phyloP scores from a whole-genome alignment of 352 stramenopile species.

The Phytophthora europaea region DNA sequence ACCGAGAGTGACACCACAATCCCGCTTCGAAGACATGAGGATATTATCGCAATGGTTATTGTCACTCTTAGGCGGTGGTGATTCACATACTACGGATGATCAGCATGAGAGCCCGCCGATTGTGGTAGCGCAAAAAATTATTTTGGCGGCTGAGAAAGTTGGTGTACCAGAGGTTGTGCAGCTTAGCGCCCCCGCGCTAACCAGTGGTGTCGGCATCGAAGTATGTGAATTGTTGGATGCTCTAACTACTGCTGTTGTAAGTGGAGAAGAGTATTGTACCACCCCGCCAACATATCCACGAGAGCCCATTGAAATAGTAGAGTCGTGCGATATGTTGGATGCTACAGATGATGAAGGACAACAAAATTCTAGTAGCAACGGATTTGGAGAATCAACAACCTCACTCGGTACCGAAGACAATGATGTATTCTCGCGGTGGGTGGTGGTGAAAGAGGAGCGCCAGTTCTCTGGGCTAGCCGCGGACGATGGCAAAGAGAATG shows the following conservation, averaged over 20 bases:
- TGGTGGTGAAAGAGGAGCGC: constrained; percentile 51
- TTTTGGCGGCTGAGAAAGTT: constrained; percentile 60
- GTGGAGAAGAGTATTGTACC: constrained; percentile 22
- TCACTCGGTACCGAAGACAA: constrained; percentile 38
- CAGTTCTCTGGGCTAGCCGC: neutral
- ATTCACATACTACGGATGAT: constrained; percentile 21
- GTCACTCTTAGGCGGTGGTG: constrained; percentile 33
- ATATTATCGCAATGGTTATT: constrained; percentile 59
- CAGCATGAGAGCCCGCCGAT: constrained; percentile 32
- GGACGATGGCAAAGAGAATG: constrained; percentile 24
- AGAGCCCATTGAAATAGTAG: constrained; percentile 56
- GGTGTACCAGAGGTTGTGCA: constrained; percentile 43
- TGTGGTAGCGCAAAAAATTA: constrained; percentile 51
- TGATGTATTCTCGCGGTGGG: constrained; percentile 50
- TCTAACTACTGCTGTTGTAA: constrained; percentile 53
- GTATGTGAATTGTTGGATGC: constrained; percentile 65
- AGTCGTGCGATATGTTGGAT: constrained; percentile 56
- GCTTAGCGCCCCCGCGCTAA: constrained; percentile 55
- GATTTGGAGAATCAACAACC: constrained; percentile 46
- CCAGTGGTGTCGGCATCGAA: constrained; percentile 51
- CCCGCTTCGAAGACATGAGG: constrained; percentile 62
- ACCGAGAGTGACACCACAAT: constrained; percentile 31
- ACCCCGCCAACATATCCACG: constrained; percentile 41
- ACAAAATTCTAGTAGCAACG: constrained; percentile 16
- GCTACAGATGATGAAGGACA: constrained; percentile 45